phyloP scores from a whole-genome alignment of 2,329 filamentous ascomycete species.

The Exophiala lecanii-corni region DNA sequence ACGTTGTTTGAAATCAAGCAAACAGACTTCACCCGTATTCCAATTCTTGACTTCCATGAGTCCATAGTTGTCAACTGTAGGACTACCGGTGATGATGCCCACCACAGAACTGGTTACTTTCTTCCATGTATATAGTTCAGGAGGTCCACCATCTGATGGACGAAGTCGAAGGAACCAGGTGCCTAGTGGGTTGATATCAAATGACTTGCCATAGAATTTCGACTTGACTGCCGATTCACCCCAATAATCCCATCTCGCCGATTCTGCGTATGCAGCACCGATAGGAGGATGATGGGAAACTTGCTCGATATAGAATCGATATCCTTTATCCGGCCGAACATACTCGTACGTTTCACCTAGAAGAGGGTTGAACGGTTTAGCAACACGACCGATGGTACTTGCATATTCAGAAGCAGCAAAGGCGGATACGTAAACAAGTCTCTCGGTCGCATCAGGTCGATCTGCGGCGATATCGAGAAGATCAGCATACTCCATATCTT shows the following conservation, averaged over 20 bases:
- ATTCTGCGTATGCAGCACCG: slow-evolving; percentile 88
- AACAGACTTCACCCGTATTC: slow-evolving; percentile 87
- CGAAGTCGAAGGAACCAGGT: slow-evolving; percentile 93
- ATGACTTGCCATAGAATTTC: slow-evolving; percentile 96
- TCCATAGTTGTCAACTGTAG: slow-evolving; percentile 96
- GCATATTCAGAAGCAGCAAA: slow-evolving; percentile 97
- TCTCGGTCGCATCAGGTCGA: slow-evolving; percentile 79
- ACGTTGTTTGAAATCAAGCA: slow-evolving; percentile 87
- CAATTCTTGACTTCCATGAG: slow-evolving; percentile 96
- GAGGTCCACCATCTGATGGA: slow-evolving; percentile 66
- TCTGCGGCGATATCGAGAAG: slow-evolving; percentile 85
- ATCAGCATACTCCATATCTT: slow-evolving; percentile 97
- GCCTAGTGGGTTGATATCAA: slow-evolving; percentile 92
- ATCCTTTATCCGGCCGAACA: slow-evolving; percentile 89
- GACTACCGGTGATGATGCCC: slow-evolving; percentile 94
- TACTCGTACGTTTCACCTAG: slow-evolving; percentile 97
- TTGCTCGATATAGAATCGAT: slow-evolving; percentile 97
- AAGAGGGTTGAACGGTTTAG: slow-evolving; percentile 96
- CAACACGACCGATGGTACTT: slow-evolving; percentile 91
- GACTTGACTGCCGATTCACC: slow-evolving; percentile 93
- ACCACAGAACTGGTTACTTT: slow-evolving; percentile 98
- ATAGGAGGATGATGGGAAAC: slow-evolving; percentile 96
- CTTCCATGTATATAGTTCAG: slow-evolving; percentile 96
- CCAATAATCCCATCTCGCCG: slow-evolving; percentile 91
- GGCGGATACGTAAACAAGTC: slow-evolving; percentile 88